Conservation (phyloP, 257 asterid species). For the Petrea volubilis region DNA sequence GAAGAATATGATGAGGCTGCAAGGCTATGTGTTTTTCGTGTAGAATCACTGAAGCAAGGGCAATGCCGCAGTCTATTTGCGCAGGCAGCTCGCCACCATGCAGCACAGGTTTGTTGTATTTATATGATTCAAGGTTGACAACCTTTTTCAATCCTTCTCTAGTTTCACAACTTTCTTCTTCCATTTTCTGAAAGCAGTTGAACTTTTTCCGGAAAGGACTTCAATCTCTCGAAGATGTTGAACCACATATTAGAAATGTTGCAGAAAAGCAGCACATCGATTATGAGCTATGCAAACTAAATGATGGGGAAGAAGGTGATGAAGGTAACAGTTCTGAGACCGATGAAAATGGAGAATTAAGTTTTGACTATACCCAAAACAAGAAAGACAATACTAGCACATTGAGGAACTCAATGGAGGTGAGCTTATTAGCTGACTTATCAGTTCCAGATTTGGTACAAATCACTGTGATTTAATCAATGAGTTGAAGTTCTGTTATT, state of each 20-base stretch:
- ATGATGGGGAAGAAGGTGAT: conserved; percentile 49
- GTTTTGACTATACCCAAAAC: conserved; percentile 64
- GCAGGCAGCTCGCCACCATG: conserved; percentile 95
- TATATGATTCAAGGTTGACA: conserved; percentile 2
- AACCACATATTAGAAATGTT: conserved; percentile 67
- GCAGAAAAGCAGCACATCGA: conserved; percentile 85
- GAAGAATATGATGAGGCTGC: conserved; percentile 92
- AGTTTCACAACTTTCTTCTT: conserved; percentile 24
- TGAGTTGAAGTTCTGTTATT: conserved; percentile 1
- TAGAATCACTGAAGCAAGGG: conserved; percentile 94
- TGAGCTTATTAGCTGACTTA: conserved; percentile 23
- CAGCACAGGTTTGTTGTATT: conserved; percentile 70
- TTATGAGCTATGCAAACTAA: conserved; percentile 58
- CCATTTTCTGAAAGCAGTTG: conserved; percentile 51
- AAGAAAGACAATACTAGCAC: conserved; percentile 50
- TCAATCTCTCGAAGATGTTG: conserved; percentile 83
- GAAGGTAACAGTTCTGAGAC: conserved; percentile 51
- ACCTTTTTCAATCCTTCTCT: neutral
- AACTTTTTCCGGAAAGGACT: conserved; percentile 88
- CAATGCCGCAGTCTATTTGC: conserved; percentile 83
- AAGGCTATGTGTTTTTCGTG: conserved; percentile 87
- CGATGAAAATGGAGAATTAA: conserved; percentile 65
- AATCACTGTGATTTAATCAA: neutral
- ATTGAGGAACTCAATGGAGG: conserved; percentile 74
- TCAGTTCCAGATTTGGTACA: conserved; percentile 10